Conservation (phyloP, 2,329 filamentous ascomycete species). For the Clonostachys solani region DNA sequence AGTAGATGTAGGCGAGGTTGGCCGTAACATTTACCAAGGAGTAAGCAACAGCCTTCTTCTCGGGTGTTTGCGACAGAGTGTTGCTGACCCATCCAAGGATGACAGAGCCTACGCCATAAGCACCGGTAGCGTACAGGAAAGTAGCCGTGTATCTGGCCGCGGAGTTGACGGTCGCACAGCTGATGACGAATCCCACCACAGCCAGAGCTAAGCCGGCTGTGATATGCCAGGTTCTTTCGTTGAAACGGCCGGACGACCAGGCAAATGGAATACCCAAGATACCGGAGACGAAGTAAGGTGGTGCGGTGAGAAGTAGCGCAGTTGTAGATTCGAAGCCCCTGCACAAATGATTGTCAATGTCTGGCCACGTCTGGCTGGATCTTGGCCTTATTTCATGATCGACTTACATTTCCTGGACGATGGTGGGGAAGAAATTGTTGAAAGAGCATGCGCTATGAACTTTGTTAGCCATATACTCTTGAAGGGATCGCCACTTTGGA, state of each 20-base stretch:
- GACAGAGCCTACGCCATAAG: constrained; percentile 5
- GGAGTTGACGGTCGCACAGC: constrained; percentile 7
- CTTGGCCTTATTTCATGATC: constrained; percentile 26
- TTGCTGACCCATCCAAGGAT: constrained; percentile 9
- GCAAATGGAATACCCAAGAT: constrained; percentile 8
- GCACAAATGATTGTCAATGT: constrained; percentile 10
- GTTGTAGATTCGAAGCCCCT: constrained; percentile 7
- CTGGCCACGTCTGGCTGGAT: constrained; percentile 16
- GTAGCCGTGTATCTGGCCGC: constrained; percentile 1
- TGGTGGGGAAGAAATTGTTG: constrained; percentile 15
- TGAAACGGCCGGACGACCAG: constrained; percentile 10
- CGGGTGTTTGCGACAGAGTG: constrained; percentile 9
- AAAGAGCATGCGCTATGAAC: neutral
- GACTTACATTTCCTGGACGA: constrained; percentile 10
- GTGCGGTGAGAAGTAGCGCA: constrained; percentile 16
- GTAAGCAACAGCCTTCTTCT: constrained; percentile 10
- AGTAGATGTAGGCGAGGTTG: constrained; percentile 29
- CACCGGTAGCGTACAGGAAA: constrained; percentile 4
- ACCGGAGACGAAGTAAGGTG: constrained; percentile 15
- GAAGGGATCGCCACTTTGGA: constrained; percentile 28
- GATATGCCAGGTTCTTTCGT: constrained; percentile 11
- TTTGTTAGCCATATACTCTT: constrained; percentile 23
- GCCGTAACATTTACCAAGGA: constrained; percentile 4
- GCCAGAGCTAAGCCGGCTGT: constrained; percentile 7
- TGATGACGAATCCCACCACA: constrained; percentile 13